Evolutionary conservation across 352 stramenopile genomes (phyloP).

Genomic region (Phytophthora lateralis): DNA sequence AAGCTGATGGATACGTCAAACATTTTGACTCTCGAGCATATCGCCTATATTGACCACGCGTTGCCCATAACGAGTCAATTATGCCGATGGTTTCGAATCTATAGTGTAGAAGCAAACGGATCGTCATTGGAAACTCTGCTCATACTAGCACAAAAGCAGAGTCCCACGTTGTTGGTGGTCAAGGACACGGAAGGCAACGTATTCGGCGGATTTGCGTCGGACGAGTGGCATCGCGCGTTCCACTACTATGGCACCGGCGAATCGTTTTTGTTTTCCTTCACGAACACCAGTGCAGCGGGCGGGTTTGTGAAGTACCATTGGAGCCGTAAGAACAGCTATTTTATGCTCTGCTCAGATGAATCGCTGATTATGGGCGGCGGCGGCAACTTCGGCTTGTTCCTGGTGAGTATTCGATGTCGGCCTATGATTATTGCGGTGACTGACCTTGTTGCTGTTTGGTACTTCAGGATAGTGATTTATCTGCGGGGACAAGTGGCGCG

Average conservation of each 20-base stretch:
- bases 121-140: constrained; percentile 81
- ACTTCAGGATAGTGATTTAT: constrained; percentile 82
- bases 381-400: constrained; percentile 88
- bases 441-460: constrained; percentile 12
- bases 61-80: constrained; percentile 82
- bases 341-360: constrained; percentile 91
- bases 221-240: constrained; percentile 77
- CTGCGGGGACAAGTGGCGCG: constrained; percentile 78
- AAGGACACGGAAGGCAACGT: constrained; percentile 77
- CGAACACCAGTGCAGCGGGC: constrained; percentile 33
- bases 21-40: constrained; percentile 74
- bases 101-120: constrained; percentile 76
- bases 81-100: constrained; percentile 83
- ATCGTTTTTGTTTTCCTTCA: constrained; percentile 90
- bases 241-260: constrained; percentile 91
- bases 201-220: constrained; percentile 84
- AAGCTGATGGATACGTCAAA: constrained; percentile 79
- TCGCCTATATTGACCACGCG: constrained; percentile 71
- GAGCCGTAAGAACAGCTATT: constrained; percentile 92
- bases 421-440: neutral
- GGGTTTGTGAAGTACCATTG: constrained; percentile 84
- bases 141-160: constrained; percentile 69
- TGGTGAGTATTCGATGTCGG: constrained; percentile 53
- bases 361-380: constrained; percentile 91
- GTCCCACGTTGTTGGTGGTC: constrained; percentile 79